Evolutionary conservation across 179 eudicot genomes (phyloP).

Genomic region (Spergularia azorica): DNA sequence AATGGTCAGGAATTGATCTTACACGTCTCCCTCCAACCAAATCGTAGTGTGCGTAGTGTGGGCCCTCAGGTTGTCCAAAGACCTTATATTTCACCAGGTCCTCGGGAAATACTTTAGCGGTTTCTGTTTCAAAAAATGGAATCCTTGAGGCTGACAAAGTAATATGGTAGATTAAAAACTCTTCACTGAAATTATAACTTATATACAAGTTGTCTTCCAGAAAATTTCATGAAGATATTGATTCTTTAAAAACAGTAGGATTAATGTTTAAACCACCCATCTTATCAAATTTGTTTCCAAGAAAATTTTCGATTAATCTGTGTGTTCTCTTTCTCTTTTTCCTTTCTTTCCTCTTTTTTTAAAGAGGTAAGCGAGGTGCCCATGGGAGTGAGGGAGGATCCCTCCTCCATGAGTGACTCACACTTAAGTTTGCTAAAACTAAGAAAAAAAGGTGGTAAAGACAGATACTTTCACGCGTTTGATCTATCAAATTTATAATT

Average conservation of each 20-base stretch:
- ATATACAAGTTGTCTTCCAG: background rate
- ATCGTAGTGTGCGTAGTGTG: constrained; percentile 98
- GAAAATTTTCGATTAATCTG: background rate
- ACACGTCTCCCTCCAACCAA: constrained; percentile 91
- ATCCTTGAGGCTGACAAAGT: background rate
- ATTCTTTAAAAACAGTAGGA: background rate
- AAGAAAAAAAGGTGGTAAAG: too few relatives aligned
- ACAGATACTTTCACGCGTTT: too few relatives aligned
- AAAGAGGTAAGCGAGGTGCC: too few relatives aligned
- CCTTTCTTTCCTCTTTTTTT: too few relatives aligned
- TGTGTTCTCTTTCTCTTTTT: too few relatives aligned
- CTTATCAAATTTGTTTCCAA: background rate
- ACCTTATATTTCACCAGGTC: constrained; percentile 71
- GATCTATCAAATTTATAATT: too few relatives aligned
- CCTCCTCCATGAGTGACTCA: background rate
- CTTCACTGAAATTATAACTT: background rate
- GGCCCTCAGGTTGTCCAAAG: constrained; percentile 83
- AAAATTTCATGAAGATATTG: too few relatives aligned
- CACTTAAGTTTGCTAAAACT: too few relatives aligned
- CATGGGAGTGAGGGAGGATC: too few relatives aligned
- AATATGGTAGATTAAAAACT: background rate
- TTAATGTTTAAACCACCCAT: background rate
- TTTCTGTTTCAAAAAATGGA: constrained; percentile 51
- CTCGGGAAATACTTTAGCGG: constrained; percentile 74
- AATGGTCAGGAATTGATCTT: constrained; percentile 20